Evolutionary conservation across 495 filamentous ascomycete genomes (phyloP), one percentile per base, ranked within the genome.

Genomic region (Trichoderma asperelloides): DNA sequence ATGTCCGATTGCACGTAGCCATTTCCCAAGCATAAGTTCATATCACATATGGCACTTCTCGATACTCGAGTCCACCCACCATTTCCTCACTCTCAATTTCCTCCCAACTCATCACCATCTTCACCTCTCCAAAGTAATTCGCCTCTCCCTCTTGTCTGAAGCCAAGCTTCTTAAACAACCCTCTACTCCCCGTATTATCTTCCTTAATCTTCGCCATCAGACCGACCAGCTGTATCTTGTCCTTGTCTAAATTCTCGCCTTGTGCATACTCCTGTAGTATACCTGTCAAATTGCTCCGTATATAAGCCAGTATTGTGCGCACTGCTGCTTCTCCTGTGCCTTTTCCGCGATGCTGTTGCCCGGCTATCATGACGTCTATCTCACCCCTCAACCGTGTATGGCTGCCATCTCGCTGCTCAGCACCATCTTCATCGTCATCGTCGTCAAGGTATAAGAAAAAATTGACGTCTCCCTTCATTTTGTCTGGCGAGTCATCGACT

Each of bases 301-400:
- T 75, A 75, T 89, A 96, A 67, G 77, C 68, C 68, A 96, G 67
- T 70, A 97, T 93, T 1, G 85, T 74, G 23, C 85, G 66, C n/a
- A 95, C 78, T 4, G 87, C 82, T 0, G 85, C 86, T 51, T 84
- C 76, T 0, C 93, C 93, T 23, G 86, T 79, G 0, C 93, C 93
- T 13, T 76, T 76, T 0, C 89, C 77, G 64, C 88, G 88, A 21
- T 84, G 78, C 1, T 69, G 62, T 23, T 80, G 78, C 15, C 78
- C 75, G 2, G 93, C 93, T 65, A 97, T 89, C 93, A 97, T 97
- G 67, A 97, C 83, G 78, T 96, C 92, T 51, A 97, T 74, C 68
- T 96, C 93, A 23, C 90, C 93, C 25, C 16, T 75, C 69, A 62
- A 37, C 15, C 27, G 43, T 41, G 21, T 12, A 21, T 47, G 15